Evolutionary conservation across 352 stramenopile species (phyloP), one percentile per base, ranked within the genome.

Genomic region (Pythium phragmiticola): DNA sequence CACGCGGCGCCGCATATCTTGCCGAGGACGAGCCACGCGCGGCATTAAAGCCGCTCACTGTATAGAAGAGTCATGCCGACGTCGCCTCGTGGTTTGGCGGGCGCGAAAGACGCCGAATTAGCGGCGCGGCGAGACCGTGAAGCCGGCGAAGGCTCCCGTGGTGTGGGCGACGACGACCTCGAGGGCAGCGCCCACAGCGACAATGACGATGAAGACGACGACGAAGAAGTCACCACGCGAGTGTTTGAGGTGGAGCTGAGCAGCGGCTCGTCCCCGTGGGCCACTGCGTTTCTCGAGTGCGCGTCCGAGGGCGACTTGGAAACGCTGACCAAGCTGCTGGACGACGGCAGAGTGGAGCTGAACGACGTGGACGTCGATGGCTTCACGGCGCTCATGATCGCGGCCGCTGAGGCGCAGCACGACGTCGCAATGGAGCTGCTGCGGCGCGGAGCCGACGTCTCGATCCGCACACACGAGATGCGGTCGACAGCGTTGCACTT

Each of bases 311-410:
- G 82, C 34, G 82, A 92, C 57, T 46, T 92, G 14, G 64, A 77
- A 58, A 85, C 73, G 51, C 70, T 94, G 0, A 72, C 80, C 37
- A 70, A 79, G 46, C 82, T 92, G 49, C 58, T 89, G 53, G 83
- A 92, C 43, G 77, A 78, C 28, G 68, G 74, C 48, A 73, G 72
- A 50, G 81, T 90, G 26, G 65, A 70, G 34, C 63, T 90, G 42
- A 77, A 94, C 59, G 82, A 87, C 55, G 75, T 89, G 55, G 85
- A 94, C 70, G 83, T 91, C 26, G 85, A 94, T 56, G 85, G 85
- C 57, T 94, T 94, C 69, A 89, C 85, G 33, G 85, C 85, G 52
- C 75, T 94, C 46, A 92, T 94, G 85, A 87, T 94, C 52, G 83
- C 85, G 7, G 75, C 83, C 3, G 85, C 85, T 11, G 85, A 94